phyloP scores from a whole-genome alignment of 2,329 filamentous ascomycete species.

The Cordyceps pruinosa region DNA sequence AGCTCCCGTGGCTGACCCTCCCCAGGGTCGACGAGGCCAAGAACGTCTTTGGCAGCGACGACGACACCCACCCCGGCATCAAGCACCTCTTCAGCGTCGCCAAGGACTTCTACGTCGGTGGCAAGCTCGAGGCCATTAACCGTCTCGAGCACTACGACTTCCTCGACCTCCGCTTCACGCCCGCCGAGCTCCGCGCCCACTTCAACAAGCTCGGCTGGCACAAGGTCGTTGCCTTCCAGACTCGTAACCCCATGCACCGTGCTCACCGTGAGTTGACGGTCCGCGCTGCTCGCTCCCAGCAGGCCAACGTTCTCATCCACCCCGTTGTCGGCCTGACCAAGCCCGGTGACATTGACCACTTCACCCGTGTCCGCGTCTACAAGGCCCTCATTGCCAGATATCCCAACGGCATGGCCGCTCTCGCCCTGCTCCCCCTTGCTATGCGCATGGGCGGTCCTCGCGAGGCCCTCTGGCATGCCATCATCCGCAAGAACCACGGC shows the following conservation, averaged over 20 bases:
- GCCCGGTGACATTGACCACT: constrained; percentile 98
- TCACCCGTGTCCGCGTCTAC: constrained; percentile 97
- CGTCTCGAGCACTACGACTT: constrained; percentile 98
- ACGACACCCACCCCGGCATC: constrained; percentile 85
- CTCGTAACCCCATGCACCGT: constrained; percentile 97
- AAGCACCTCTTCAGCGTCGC: constrained; percentile 78
- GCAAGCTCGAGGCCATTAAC: constrained; percentile 93
- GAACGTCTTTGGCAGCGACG: constrained; percentile 87
- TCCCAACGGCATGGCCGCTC: constrained; percentile 97
- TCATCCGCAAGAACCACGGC: constrained; percentile 99
- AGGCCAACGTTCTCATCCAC: constrained; percentile 98
- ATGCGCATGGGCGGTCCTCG: constrained; percentile 99
- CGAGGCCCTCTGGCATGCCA: constrained; percentile 98
- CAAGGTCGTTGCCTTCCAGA: constrained; percentile 97
- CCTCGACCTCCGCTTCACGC: constrained; percentile 90
- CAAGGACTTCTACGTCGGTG: constrained; percentile 87
- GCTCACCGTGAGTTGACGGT: constrained; percentile 97
- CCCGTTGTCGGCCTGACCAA: constrained; percentile 97
- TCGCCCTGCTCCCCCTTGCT: constrained; percentile 88
- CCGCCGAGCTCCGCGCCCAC: constrained; percentile 87
- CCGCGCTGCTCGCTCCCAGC: constrained; percentile 87
- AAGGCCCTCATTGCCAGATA: constrained; percentile 93
- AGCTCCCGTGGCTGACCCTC: constrained; percentile 15
- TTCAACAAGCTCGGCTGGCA: constrained; percentile 99
- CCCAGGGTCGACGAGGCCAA: constrained; percentile 77